Conservation (phyloP, 1,284 basidiomycete genomes). For the Boletus semigastroideus region DNA sequence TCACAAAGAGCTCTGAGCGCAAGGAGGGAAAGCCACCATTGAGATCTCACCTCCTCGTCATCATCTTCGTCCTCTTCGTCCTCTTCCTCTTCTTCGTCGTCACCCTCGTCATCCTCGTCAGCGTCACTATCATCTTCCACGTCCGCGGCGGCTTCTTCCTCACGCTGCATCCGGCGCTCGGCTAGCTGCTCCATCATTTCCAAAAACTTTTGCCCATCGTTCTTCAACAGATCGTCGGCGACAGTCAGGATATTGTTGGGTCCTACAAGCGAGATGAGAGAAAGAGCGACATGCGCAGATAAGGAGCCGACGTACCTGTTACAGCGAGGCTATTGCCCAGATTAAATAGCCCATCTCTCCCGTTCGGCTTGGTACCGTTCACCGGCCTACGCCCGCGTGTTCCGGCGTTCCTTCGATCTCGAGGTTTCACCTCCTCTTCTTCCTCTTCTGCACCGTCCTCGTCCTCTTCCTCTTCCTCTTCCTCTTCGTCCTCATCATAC, state of each 20-base stretch:
- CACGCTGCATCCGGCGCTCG: conserved; percentile 89
- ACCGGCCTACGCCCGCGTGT: conserved; percentile 36
- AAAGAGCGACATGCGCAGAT: neutral
- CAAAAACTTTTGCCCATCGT: conserved; percentile 97
- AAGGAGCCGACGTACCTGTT: conserved; percentile 58
- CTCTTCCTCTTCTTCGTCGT: conserved; percentile 50
- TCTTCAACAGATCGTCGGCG: conserved; percentile 96
- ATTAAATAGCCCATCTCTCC: conserved; percentile 70
- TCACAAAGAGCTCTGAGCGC: conserved; percentile 15
- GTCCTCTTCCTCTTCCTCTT: conserved; percentile 63
- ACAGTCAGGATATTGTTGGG: conserved; percentile 96
- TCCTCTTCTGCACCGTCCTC: conserved; percentile 61
- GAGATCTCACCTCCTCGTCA: conserved; percentile 44
- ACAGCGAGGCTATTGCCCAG: conserved; percentile 80
- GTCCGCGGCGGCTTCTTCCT: conserved; percentile 84
- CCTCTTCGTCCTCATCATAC: conserved; percentile 65
- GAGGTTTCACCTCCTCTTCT: conserved; percentile 48
- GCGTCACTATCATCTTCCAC: conserved; percentile 58
- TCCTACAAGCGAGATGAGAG: conserved; percentile 35
- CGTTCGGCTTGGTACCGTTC: conserved; percentile 42
- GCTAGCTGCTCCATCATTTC: conserved; percentile 99
- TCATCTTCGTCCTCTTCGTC: conserved; percentile 52
- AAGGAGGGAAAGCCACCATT: conserved; percentile 2
- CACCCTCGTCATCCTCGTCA: conserved; percentile 51
- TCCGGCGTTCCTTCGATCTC: conserved; percentile 35